Evolutionary conservation across 768 basidiomycete species (phyloP), one percentile per base, ranked within the genome.

Genomic region (Vararia minispora): DNA sequence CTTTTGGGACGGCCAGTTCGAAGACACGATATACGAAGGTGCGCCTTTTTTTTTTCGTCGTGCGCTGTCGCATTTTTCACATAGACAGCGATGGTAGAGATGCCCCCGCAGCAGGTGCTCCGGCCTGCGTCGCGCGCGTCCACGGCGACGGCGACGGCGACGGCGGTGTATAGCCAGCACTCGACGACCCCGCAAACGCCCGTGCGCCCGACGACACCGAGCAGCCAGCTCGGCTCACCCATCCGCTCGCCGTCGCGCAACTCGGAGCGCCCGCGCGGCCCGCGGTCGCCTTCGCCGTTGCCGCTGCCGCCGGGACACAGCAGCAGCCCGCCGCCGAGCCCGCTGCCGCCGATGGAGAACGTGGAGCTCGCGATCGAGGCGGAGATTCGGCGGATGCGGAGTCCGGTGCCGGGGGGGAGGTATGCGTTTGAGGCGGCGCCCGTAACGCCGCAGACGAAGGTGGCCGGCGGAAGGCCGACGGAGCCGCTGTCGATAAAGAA

Each of bases 401-500:
- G n/a, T n/a, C n/a, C n/a, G n/a, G n/a, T n/a, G n/a, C n/a, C n/a
- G n/a, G n/a, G n/a, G n/a, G n/a, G n/a, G n/a, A n/a, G n/a, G n/a
- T n/a, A n/a, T n/a, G n/a, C n/a, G n/a, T n/a, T 70, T 33, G 9
- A n/a, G 9, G 27, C 27, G 9, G 9, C n/a, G 27, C 27, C 46
- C 39, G 34, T 44, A 39, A 27, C 52, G 25, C 4, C 39, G 20
- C 25, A 28, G 6, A 7, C 18, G 9, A 47, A 22, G 37, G 45
- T 21, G n/a, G n/a, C n/a, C n/a, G n/a, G n/a, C n/a, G n/a, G n/a
- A n/a, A n/a, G n/a, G n/a, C n/a, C n/a, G n/a, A n/a, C n/a, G 16
- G 84, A 85, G 51, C 86, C 86, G 6, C 62, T 90, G 42, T 82
- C 79, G 2, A 89, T 90, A 56, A 86, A 79, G 66, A 88, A 90